Conservation (phyloP, 192 early-diverging fungal genomes). For the Physocladia obscura region DNA sequence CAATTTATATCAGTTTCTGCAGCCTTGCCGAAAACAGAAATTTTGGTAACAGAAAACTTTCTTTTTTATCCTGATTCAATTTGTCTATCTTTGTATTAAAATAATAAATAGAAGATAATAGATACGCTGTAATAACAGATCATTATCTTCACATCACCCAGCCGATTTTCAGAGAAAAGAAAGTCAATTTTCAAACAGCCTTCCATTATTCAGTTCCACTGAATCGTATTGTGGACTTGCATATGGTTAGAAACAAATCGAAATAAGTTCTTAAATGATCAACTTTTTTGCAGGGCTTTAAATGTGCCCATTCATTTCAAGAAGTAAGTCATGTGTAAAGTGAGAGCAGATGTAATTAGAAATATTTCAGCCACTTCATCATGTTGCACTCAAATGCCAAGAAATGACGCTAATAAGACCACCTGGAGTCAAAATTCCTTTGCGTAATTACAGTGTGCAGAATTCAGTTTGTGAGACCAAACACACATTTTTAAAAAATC, state of each 20-base stretch:
- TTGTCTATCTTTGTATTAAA: no score
- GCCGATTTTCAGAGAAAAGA: conserved; percentile 12
- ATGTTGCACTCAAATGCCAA: conserved; percentile 2
- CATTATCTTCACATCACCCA: conserved; percentile 22
- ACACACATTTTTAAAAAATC: neutral
- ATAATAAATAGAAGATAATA: conserved; percentile 16
- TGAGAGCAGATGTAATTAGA: no score
- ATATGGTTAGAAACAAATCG: neutral
- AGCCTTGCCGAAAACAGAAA: conserved; percentile 3
- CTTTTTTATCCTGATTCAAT: neutral
- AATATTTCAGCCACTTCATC: neutral
- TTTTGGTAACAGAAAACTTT: no score
- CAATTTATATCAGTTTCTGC: conserved; percentile 17
- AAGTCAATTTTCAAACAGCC: conserved; percentile 1
- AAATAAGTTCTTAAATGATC: neutral
- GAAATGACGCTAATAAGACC: conserved; percentile 17
- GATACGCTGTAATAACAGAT: conserved; percentile 17
- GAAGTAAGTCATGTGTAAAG: no score
- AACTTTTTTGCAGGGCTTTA: no score
- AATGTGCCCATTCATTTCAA: no score
- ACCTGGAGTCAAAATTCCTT: neutral
- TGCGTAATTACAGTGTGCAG: neutral
- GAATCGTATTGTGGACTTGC: conserved; percentile 8
- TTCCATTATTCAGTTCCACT: conserved; percentile 17
- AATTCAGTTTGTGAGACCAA: conserved; percentile 11